phyloP scores from a whole-genome alignment of 306 rosid species.

The Pachyrhizus erosus region DNA sequence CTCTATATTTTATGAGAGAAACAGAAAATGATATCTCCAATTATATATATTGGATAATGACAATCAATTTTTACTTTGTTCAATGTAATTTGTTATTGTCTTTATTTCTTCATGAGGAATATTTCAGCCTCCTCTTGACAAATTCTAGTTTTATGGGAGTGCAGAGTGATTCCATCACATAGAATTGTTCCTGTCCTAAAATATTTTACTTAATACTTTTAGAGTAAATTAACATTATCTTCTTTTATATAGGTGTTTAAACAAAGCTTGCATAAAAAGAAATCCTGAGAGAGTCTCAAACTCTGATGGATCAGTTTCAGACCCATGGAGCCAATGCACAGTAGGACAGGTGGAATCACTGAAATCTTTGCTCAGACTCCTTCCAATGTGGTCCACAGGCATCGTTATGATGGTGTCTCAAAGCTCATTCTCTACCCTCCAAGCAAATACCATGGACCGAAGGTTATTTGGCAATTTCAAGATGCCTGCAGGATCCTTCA shows the following conservation, averaged over 20 bases:
- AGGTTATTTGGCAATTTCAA: conserved; percentile 39
- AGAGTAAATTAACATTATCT: conserved; percentile 13
- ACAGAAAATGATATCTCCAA: not conserved
- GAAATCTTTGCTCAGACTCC: conserved; percentile 49
- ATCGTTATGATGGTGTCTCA: conserved; percentile 44
- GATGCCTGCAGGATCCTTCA: conserved; percentile 60
- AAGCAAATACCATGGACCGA: conserved; percentile 50
- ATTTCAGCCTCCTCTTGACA: not conserved
- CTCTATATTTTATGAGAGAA: not conserved
- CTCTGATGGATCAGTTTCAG: conserved; percentile 47
- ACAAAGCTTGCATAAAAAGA: conserved; percentile 63
- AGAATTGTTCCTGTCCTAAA: not conserved
- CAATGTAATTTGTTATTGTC: not conserved
- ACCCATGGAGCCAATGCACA: conserved; percentile 64
- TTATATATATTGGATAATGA: not conserved
- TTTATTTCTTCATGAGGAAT: not conserved
- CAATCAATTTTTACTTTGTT: not conserved
- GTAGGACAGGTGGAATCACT: conserved; percentile 61
- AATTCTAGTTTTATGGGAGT: not conserved
- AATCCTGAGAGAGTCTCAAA: conserved; percentile 32
- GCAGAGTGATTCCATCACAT: not conserved
- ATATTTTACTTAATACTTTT: not conserved
- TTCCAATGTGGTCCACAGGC: conserved; percentile 63
- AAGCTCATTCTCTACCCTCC: conserved; percentile 43
- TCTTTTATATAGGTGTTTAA: conserved; percentile 42